Percentiles rank a stretch among this genome's conserved stretches.
Evolutionary conservation across 2,329 filamentous ascomycete genomes (phyloP).

Genomic region (Clathrospora elynae): DNA sequence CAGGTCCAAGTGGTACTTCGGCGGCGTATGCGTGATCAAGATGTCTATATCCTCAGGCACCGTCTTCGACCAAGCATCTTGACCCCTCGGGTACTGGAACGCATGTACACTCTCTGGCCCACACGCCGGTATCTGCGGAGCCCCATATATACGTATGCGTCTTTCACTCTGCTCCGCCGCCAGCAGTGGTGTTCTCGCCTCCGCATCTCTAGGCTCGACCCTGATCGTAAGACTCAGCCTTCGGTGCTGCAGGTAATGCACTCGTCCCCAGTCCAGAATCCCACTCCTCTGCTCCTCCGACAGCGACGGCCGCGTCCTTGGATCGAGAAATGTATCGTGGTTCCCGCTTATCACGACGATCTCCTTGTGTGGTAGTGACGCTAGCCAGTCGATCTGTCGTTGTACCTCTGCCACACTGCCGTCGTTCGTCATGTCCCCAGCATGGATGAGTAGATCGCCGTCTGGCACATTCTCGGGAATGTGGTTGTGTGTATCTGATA

Average conservation of each 20-base stretch:
- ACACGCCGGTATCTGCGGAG: slow-evolving; percentile 77
- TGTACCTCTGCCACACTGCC: slow-evolving; percentile 78
- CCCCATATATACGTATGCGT: slow-evolving; percentile 75
- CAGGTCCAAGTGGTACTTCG: slow-evolving; percentile 71
- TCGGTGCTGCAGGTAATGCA: slow-evolving; percentile 78
- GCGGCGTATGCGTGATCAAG: slow-evolving; percentile 80
- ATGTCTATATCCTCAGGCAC: slow-evolving; percentile 76
- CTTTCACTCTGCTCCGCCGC: slow-evolving; percentile 46
- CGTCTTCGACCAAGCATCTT: slow-evolving; percentile 73
- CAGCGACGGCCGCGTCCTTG: slow-evolving; percentile 59
- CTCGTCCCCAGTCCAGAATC: slow-evolving; percentile 66
- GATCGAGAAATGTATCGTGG: slow-evolving; percentile 86
- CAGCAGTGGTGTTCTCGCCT: slow-evolving; percentile 29
- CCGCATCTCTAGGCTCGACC: slow-evolving; percentile 12
- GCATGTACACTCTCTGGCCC: slow-evolving; percentile 70
- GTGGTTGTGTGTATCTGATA: slow-evolving; percentile 84
- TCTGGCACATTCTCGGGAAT: slow-evolving; percentile 65
- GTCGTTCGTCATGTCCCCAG: slow-evolving; percentile 78
- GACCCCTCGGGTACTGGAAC: slow-evolving; percentile 72
- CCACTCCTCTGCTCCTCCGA: slow-evolving; percentile 60
- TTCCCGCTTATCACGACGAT: slow-evolving; percentile 88
- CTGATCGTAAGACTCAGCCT: slow-evolving; percentile 63
- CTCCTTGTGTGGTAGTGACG: slow-evolving; percentile 71
- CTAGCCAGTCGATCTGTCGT: slow-evolving; percentile 82
- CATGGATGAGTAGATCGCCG: slow-evolving; percentile 87